Evolutionary conservation across 2,329 filamentous ascomycete species (phyloP), one percentile per base, ranked within the genome.

Genomic region (Elsinoe fawcettii): DNA sequence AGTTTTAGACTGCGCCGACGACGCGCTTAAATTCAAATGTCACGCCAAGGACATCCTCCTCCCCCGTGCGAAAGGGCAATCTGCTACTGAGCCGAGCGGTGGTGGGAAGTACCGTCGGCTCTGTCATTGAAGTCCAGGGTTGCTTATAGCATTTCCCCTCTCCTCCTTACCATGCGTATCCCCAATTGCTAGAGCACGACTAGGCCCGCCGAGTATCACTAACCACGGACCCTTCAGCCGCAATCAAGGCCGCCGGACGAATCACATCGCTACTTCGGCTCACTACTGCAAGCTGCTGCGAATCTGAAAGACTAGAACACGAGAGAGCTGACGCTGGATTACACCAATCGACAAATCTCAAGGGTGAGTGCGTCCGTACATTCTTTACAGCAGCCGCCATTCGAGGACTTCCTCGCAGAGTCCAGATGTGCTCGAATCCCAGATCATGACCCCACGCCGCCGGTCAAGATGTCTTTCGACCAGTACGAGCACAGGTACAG

Each of bases 401-500:
- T 32, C 46, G 46, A 30, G 27, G 46, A 51, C 25, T 18, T 16
- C 14, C 46, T 51, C 46, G 46, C 27, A 6, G 27, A 14, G 25
- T n/a, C 14, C 49, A 37, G 30, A 53, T 53, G 49, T 23, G 30
- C 49, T 53, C 12, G 14, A 53, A 30, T 18, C 20, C 9, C 49
- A 39, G 34, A 56, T 34, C 54, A 56, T 56, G 54, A 56, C 41
- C 23, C 43, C 43, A 30, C 39, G 14, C 27, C 12, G 27, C 22
- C 41, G 27, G 23, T 56, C 43, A 49, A 27, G 16, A 56, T 56
- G 54, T 56, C 54, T 16, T 56, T 56, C 54, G 54, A 56, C 54
- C 54, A 56, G 23, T 43, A 56, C 54, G 54, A 56, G 54, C 49
- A 53, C 20, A 27, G 54, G 25, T 56, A 56, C 43, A 56, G 54